Percentiles rank a stretch among this genome's conserved stretches.
Evolutionary conservation across 1,139 yeast species (phyloP).

Genomic region (Magnusiomyces sp.): DNA sequence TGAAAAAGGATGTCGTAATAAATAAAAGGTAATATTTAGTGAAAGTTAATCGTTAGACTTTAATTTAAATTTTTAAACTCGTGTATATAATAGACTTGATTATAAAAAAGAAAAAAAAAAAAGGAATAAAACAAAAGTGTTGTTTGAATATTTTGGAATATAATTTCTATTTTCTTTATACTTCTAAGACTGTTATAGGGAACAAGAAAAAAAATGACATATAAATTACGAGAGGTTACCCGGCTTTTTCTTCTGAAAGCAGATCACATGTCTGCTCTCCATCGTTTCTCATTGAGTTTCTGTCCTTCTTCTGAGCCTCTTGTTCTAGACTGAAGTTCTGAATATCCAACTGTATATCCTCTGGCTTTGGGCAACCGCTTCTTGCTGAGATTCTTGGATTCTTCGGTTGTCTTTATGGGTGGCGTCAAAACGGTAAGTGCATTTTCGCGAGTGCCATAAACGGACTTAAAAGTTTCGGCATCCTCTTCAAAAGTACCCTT

Average conservation of each 20-base stretch:
- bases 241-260: too few species aligned
- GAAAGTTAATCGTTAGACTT: too few species aligned
- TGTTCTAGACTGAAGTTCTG: neutral
- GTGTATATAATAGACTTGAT: too few species aligned
- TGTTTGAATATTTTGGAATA: too few species aligned
- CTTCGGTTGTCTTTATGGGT: neutral
- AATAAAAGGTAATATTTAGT: neutral
- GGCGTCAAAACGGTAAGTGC: neutral
- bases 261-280: too few species aligned
- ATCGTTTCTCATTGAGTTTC: conserved; percentile 45
- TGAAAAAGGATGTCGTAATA: neutral
- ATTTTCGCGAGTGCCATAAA: conserved; percentile 21
- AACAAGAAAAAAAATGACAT: too few species aligned
- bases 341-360: neutral
- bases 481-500: conserved; percentile 27
- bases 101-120: too few species aligned
- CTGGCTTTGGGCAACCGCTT: conserved; percentile 2
- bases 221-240: too few species aligned
- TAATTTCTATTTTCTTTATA: too few species aligned
- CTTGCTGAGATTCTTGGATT: neutral
- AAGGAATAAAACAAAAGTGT: too few species aligned
- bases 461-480: conserved; percentile 19
- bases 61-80: too few species aligned
- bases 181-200: too few species aligned
- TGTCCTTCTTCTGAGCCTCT: neutral